These are phyloP conservation scores for Alternaria metachromatica DNA, from an alignment of 2,329 filamentous ascomycete genomes.

Conservation along the genomic window DNA sequence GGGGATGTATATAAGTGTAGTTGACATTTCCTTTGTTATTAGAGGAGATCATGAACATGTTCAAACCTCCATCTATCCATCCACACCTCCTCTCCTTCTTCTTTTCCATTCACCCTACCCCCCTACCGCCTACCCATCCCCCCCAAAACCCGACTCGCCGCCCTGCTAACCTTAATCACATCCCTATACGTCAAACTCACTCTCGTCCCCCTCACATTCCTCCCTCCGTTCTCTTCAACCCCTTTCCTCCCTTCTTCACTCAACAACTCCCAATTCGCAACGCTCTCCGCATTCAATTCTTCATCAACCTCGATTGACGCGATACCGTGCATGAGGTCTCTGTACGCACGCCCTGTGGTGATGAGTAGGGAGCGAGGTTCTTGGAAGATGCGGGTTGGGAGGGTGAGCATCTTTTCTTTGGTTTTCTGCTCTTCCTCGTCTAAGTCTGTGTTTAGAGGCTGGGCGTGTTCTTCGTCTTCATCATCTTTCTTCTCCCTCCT, in stretches of 20 bases:
- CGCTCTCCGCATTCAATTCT: conserved; percentile 64
- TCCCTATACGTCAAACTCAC: conserved; percentile 85
- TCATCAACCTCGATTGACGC: conserved; percentile 69
- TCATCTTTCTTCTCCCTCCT: background rate
- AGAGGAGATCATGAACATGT: background rate
- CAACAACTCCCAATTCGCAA: conserved; percentile 74
- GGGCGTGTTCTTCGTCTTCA: fast-evolving
- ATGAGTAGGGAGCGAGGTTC: conserved; percentile 82
- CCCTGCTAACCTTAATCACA: conserved; percentile 63
- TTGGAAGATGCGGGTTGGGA: conserved; percentile 69
- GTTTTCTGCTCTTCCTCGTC: background rate
- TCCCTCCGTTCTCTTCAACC: conserved; percentile 56
- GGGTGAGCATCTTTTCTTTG: conserved; percentile 12
- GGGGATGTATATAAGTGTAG: background rate
- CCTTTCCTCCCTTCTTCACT: conserved; percentile 51
- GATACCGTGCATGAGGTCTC: conserved; percentile 77
- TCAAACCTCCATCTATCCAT: background rate
- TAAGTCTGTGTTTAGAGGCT: background rate
- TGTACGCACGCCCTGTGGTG: conserved; percentile 73
- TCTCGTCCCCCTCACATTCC: conserved; percentile 65
- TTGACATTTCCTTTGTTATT: background rate
- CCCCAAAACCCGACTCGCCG: conserved; percentile 41
- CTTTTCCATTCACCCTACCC: background rate
- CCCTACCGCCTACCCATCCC: conserved; percentile 11
- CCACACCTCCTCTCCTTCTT: too few species aligned